Base-by-base conservation (phyloP, 225 moss, liverwort and hornwort genomes). In the Takakia lepidozioides region DNA sequence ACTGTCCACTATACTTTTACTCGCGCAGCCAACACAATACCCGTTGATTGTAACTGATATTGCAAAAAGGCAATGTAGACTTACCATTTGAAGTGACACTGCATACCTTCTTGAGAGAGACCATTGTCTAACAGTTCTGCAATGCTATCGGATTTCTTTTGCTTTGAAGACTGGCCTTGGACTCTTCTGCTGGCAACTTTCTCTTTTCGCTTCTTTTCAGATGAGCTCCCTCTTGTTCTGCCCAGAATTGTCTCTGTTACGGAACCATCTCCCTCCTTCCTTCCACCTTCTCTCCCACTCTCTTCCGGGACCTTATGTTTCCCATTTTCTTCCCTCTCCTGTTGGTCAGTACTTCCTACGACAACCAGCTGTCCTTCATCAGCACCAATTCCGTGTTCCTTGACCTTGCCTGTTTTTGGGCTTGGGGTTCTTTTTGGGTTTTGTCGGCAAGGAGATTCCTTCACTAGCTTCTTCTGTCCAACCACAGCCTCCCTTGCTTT, bases 71-170 rank as follows among this genome's bases (percentile, higher is more conserved):
- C n/a, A n/a, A n/a, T n/a, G n/a, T n/a, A n/a, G n/a, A n/a, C n/a
- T n/a, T n/a, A n/a, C n/a, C n/a, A n/a, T n/a, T n/a, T n/a, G n/a
- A n/a, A n/a, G n/a, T n/a, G n/a, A n/a, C n/a, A n/a, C n/a, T 65
- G 73, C 78, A 57, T 80, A 80, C 79, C 74, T 80, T 73, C 74
- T 67, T 67, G 63, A 63, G 67, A 66, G 60, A 51, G 60, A 80
- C 74, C 74, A 80, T 51, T 67, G 70, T 70, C 70, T 60, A 59
- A 60, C 57, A 55, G 60, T 70, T 54, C 60, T 60, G 60, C 53
- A 63, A 49, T 64, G 62, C 59, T 60, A 38, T 35, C 63, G 30
- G 61, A 60, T 43, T 67, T 70, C 51, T 51, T 71, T 62, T 80
- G 65, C 58, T 47, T 67, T 47, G 29, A 43, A 11, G 43, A 30